A percentile compares a stretch with the other conserved stretches of the same genome.
Evolutionary conservation across 257 asterid genomes (phyloP).

Genomic region (Scutellaria barbata): DNA sequence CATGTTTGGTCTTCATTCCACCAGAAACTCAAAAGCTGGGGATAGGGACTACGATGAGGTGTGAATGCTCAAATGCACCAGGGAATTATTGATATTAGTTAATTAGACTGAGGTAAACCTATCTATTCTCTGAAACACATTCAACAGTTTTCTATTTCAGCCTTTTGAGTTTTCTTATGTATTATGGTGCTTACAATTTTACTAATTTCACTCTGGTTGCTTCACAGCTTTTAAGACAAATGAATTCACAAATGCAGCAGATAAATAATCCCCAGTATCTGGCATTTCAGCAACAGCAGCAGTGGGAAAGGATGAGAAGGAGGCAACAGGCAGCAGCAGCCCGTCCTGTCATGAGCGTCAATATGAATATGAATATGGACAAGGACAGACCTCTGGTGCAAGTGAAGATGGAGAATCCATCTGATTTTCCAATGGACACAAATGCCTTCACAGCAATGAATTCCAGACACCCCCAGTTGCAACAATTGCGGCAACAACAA

Average conservation of each 20-base stretch:
- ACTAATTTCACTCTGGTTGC: conserved; percentile 10
- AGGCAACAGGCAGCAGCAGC: conserved; percentile 66
- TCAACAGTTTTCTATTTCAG: conserved; percentile 4
- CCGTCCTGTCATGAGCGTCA: conserved; percentile 65
- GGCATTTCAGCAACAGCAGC: conserved; percentile 82
- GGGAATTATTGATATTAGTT: conserved; percentile 6
- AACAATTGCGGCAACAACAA: conserved; percentile 73
- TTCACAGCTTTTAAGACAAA: conserved; percentile 73
- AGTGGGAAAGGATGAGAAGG: conserved; percentile 80
- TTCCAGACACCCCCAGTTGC: conserved; percentile 66
- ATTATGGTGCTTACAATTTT: conserved; percentile 10
- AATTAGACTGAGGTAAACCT: conserved; percentile 11
- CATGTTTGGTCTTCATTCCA: conserved; percentile 9
- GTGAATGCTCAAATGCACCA: conserved; percentile 14
- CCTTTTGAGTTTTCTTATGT: background rate
- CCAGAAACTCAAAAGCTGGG: conserved; percentile 12
- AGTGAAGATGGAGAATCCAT: conserved; percentile 86
- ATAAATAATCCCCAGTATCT: conserved; percentile 62
- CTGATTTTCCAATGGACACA: conserved; percentile 74
- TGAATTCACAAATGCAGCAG: conserved; percentile 83
- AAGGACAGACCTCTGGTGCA: conserved; percentile 84
- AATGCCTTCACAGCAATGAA: conserved; percentile 60
- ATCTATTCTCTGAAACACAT: conserved; percentile 5
- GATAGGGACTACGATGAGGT: background rate
- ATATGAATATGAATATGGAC: conserved; percentile 55